Base-by-base conservation (phyloP, 768 basidiomycete genomes). In the Auriscalpium microsporum region DNA sequence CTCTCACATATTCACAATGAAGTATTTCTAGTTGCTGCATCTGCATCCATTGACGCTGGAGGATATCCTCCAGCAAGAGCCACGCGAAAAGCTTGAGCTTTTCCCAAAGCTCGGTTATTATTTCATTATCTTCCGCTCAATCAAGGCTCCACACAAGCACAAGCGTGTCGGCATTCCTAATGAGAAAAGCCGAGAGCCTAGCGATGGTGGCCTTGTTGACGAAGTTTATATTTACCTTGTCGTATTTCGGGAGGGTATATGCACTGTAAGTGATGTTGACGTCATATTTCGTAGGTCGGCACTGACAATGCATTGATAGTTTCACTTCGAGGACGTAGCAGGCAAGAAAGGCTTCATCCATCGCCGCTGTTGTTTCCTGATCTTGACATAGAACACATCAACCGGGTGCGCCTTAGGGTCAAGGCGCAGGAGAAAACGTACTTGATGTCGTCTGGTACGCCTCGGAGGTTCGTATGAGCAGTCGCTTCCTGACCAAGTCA, bases 1-100 rank as follows among this genome's bases (percentile, higher is more conserved):
- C 48, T 33, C 49, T 60, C 37, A 28, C 28, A 28, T 28, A 28
- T 28, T 5, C 28, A 7, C 28, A 28, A 3, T 40, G 19, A 36
- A 40, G 45, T 55, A 45, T 34, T 34, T 48, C 23, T 28, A 94
- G 91, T 71, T 90, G 16, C 73, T 95, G 23, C 89, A 90, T 58
- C 77, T 97, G 1, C 94, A 97, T 68, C 94, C 94, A 0, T 72
- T 97, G 47, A 95, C 94, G 0, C 75, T 96, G 11, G 94, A 97
- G 69, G 94, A 97, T 69, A 90, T 95, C 46, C 70, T 97, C 8
- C 89, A 91, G 57, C 86, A 89, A 70, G 94, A 97, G 57, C 86
- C 90, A 14, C 79, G 92, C 40, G 94, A 96, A 69, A 97, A 97
- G 69, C 70, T 95, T 16, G 94, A 96, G 64, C 72, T 84, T 17